Conservation (phyloP, 1,284 basidiomycete species). For the Xerocomus amazonicus region DNA sequence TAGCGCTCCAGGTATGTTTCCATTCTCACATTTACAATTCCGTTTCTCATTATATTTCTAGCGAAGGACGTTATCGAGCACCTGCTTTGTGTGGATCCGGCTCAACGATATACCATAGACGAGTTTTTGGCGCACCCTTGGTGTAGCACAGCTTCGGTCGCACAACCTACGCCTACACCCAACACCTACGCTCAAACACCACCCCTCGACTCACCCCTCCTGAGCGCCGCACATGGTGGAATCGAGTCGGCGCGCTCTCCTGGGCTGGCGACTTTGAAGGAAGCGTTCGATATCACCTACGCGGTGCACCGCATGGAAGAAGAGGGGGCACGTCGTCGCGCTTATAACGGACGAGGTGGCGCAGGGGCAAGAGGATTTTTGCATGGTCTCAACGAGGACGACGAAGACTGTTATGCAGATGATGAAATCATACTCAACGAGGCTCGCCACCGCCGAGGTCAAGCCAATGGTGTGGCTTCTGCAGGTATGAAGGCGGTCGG, state of each 20-base stretch:
- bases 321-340: conserved; percentile 84
- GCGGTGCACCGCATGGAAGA: conserved; percentile 99
- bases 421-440: conserved; percentile 46
- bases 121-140: conserved; percentile 97
- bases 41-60: conserved; percentile 32
- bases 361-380: conserved; percentile 82
- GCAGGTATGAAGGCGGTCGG: conserved; percentile 34
- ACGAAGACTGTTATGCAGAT: conserved; percentile 55
- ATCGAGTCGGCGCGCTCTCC: conserved; percentile 81
- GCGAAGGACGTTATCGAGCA: conserved; percentile 97
- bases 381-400: conserved; percentile 88
- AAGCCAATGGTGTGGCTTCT: conserved; percentile 29
- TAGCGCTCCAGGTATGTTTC: conserved; percentile 64
- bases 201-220: conserved; percentile 88
- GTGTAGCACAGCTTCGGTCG: conserved; percentile 72
- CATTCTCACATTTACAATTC: not conserved
- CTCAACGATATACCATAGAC: conserved; percentile 95
- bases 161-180: conserved; percentile 61
- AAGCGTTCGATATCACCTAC: conserved; percentile 99
- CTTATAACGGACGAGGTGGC: conserved; percentile 73
- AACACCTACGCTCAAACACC: conserved; percentile 43
- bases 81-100: conserved; percentile 92
- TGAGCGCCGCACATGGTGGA: conserved; percentile 75
- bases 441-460: conserved; percentile 48
- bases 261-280: conserved; percentile 88